phyloP scores from a whole-genome alignment of 1,284 basidiomycete genomes.

The Sanghuangporus baumii region DNA sequence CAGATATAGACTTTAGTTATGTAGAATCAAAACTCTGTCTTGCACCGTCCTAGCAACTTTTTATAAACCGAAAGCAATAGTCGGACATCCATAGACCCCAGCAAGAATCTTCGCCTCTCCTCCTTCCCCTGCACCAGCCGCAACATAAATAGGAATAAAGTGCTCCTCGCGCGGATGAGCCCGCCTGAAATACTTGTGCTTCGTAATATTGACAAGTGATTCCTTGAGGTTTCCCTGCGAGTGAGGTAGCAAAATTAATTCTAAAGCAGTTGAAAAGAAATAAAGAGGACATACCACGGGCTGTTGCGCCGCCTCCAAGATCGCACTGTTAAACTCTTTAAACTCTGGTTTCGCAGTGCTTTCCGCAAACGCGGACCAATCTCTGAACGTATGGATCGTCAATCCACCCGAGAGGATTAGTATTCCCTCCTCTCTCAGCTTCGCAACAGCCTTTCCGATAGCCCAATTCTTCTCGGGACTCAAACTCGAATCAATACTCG shows the following conservation, averaged over 20 bases:
- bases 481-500: conserved; percentile 60
- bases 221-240: conserved; percentile 36
- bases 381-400: conserved; percentile 60
- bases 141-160: conserved; percentile 68
- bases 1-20: no score
- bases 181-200: conserved; percentile 54
- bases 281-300: conserved; percentile 38
- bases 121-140: conserved; percentile 62
- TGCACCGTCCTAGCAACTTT: not conserved
- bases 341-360: conserved; percentile 40
- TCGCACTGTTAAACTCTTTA: conserved; percentile 54
- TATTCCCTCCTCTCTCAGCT: conserved; percentile 58
- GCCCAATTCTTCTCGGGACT: conserved; percentile 60
- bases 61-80: conserved; percentile 56
- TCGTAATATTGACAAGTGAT: conserved; percentile 43
- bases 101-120: conserved; percentile 44
- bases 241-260: not conserved
- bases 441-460: conserved; percentile 54
- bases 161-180: conserved; percentile 70
- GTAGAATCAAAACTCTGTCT: no score
- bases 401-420: conserved; percentile 69
- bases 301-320: conserved; percentile 47
- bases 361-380: conserved; percentile 48
- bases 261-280: conserved; percentile 20
- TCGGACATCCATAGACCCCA: conserved; percentile 51